phyloP scores from a whole-genome alignment of 371 early-diverging fungal genomes.

The Zopfochytrium polystomum region DNA sequence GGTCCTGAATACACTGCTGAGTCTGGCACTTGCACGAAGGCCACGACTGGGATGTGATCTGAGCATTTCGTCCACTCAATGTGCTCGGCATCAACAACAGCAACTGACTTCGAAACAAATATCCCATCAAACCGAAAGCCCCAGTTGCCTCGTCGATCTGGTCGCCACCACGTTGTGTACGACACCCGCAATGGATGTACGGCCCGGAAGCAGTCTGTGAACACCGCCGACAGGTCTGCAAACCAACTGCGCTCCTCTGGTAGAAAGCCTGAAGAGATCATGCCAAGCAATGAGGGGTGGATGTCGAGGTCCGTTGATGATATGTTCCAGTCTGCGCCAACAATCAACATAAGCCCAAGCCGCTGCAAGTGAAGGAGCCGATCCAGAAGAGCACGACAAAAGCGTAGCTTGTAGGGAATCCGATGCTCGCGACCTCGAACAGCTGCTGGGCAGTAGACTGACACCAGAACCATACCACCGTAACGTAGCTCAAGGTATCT shows the following conservation, averaged over 20 bases:
- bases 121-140: conserved; percentile 7
- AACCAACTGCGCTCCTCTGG: conserved; percentile 9
- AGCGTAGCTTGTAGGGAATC: conserved; percentile 7
- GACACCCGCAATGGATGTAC: not conserved
- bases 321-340: conserved; percentile 15
- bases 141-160: not conserved
- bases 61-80: conserved; percentile 3
- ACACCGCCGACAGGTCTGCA: not conserved
- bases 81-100: conserved; percentile 1
- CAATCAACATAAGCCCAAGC: conserved; percentile 1
- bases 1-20: too few relatives aligned
- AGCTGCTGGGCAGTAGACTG: conserved; percentile 4
- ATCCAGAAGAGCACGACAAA: not conserved
- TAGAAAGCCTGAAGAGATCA: conserved; percentile 2
- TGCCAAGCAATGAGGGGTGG: conserved; percentile 1
- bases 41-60: conserved; percentile 12
- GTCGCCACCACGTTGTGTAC: conserved; percentile 5
- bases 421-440: not conserved
- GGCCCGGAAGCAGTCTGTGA: conserved; percentile 9
- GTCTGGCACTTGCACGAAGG: not conserved
- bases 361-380: not conserved
- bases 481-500: conserved; percentile 1
- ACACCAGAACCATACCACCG: not conserved
- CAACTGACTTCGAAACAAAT: not conserved
- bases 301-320: conserved; percentile 4